These are phyloP conservation scores for Ceratocystis papillata DNA, from an alignment of 2,329 filamentous ascomycete species.

Conservation along the genomic window DNA sequence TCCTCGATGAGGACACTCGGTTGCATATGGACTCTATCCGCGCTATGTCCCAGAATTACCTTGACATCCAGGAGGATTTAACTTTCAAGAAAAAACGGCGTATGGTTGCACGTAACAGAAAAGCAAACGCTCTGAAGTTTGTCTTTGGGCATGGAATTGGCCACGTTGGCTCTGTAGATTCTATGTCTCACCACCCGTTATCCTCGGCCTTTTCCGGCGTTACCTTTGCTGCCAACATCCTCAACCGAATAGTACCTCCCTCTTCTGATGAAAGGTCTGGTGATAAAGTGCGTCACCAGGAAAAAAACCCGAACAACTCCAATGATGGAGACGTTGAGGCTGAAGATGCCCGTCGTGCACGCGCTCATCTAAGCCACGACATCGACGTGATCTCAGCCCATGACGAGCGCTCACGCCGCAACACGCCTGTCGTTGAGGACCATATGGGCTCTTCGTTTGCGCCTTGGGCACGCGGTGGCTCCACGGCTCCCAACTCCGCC, in stretches of 20 bases:
- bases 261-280: neutral
- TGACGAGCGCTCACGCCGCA: slow-evolving; percentile 22
- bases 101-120: slow-evolving; percentile 32
- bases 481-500: slow-evolving; percentile 39
- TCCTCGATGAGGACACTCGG: slow-evolving; percentile 29
- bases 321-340: neutral
- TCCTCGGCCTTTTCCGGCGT: slow-evolving; percentile 37
- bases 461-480: slow-evolving; percentile 43
- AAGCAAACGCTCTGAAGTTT: slow-evolving; percentile 31
- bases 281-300: neutral
- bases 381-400: slow-evolving; percentile 43
- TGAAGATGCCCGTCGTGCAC: slow-evolving; percentile 13
- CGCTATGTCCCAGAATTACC: slow-evolving; percentile 35
- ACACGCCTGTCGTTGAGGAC: slow-evolving; percentile 55
- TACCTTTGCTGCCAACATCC: slow-evolving; percentile 30
- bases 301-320: neutral
- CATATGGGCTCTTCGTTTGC: slow-evolving; percentile 45
- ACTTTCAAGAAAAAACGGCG: slow-evolving; percentile 28
- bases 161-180: slow-evolving; percentile 27
- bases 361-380: slow-evolving; percentile 40
- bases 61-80: slow-evolving; percentile 43
- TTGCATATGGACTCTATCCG: slow-evolving; percentile 29
- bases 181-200: slow-evolving; percentile 34
- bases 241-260: neutral
- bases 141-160: slow-evolving; percentile 33